Evolutionary conservation across 1,284 basidiomycete genomes (phyloP).

Genomic region (Rugosomyces carneus): DNA sequence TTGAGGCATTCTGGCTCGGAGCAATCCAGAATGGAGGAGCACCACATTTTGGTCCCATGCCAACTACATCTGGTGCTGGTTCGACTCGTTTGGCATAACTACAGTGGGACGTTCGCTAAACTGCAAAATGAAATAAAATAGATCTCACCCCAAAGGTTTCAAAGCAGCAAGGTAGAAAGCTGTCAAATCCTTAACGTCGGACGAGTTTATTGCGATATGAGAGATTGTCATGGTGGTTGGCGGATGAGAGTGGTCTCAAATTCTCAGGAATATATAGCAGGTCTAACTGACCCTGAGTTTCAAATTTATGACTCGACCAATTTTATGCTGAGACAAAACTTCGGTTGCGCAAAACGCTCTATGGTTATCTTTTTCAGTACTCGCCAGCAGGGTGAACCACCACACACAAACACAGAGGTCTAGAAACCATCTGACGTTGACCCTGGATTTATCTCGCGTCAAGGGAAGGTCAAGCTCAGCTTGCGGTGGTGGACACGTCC

Average conservation of each 20-base stretch:
- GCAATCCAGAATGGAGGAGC: conserved; percentile 3
- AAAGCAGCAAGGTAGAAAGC: conserved; percentile 4
- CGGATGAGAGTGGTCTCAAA: not conserved
- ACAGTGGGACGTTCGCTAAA: too few species aligned
- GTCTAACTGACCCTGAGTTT: not conserved
- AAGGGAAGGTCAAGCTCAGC: too few species aligned
- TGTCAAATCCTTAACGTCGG: conserved; percentile 1
- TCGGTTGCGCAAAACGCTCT: too few species aligned
- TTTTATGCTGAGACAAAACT: not conserved
- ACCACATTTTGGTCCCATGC: not conserved
- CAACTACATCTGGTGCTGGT: conserved; percentile 2
- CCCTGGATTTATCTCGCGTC: too few species aligned
- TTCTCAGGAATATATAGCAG: not conserved
- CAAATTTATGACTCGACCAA: not conserved
- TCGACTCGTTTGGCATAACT: conserved; percentile 1
- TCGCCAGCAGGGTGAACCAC: too few species aligned
- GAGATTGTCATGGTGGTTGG: conserved; percentile 5
- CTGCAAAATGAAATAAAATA: not conserved
- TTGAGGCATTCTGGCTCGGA: not conserved
- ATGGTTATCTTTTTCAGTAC: too few species aligned
- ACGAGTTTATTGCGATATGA: not conserved
- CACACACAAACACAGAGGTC: too few species aligned
- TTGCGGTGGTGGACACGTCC: not conserved
- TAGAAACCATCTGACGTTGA: too few species aligned
- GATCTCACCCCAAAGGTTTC: conserved; percentile 2